Percentiles rank a stretch among this genome's conserved stretches.
Evolutionary conservation across 2,329 filamentous ascomycete species (phyloP).

Genomic region (Corniculantispora saksenae): DNA sequence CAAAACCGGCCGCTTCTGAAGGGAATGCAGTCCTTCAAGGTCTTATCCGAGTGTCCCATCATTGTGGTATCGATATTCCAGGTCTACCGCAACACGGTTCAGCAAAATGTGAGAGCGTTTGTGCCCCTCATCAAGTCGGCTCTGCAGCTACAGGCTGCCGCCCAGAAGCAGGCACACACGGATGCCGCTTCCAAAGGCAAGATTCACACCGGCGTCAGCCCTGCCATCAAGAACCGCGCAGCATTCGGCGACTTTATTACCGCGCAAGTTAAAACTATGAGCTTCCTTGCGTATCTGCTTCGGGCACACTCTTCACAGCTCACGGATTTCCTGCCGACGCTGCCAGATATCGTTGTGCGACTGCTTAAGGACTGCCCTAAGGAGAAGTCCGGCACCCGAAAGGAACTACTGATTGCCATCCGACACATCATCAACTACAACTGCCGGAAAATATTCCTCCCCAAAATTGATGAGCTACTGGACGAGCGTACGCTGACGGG

Average conservation of each 20-base stretch:
- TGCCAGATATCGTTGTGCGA: slow-evolving; percentile 88
- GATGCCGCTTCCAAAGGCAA: slow-evolving; percentile 78
- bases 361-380: slow-evolving; percentile 90
- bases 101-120: slow-evolving; percentile 85
- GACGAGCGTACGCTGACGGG: slow-evolving; percentile 94
- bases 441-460: slow-evolving; percentile 90
- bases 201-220: slow-evolving; percentile 90
- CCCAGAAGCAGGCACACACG: slow-evolving; percentile 86
- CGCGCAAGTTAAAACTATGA: slow-evolving; percentile 99
- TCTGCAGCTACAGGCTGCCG: slow-evolving; percentile 83
- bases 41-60: slow-evolving; percentile 95
- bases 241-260: slow-evolving; percentile 98
- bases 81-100: slow-evolving; percentile 78
- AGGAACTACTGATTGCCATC: slow-evolving; percentile 94
- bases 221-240: slow-evolving; percentile 87
- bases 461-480: slow-evolving; percentile 90
- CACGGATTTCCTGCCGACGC: slow-evolving; percentile 78
- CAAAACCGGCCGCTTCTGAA: slow-evolving; percentile 79
- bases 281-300: slow-evolving; percentile 90
- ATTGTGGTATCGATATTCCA: slow-evolving; percentile 99
- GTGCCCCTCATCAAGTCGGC: slow-evolving; percentile 93
- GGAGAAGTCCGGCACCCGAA: slow-evolving; percentile 90
- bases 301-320: slow-evolving; percentile 85
- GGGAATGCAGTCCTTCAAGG: slow-evolving; percentile 99
- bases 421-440: slow-evolving; percentile 99